phyloP scores from a whole-genome alignment of 257 asterid genomes.

The Rauvolfia tetraphylla region DNA sequence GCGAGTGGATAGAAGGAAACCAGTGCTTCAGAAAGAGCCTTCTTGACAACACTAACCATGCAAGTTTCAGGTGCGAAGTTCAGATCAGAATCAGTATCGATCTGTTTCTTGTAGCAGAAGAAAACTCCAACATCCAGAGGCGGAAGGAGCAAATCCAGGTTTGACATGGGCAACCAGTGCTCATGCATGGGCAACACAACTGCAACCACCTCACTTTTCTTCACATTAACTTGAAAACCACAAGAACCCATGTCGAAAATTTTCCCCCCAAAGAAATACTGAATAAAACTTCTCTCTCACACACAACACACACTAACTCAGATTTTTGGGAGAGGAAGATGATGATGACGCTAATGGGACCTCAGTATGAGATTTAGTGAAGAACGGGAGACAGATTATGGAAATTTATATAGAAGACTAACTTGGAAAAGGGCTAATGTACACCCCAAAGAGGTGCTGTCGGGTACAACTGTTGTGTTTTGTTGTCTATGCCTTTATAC shows the following conservation, averaged over 20 bases:
- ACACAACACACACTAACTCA: not conserved
- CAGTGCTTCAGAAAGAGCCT: conserved; percentile 40
- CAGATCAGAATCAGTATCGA: not conserved
- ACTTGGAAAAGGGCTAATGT: too few species aligned
- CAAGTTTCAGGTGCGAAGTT: conserved; percentile 7
- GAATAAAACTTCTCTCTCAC: not conserved
- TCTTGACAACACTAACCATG: conserved; percentile 28
- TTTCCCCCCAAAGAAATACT: too few species aligned
- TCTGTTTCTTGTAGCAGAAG: conserved; percentile 41
- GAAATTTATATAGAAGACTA: too few species aligned
- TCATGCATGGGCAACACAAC: conserved; percentile 45
- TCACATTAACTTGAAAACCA: conserved; percentile 31
- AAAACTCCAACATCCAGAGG: conserved; percentile 51
- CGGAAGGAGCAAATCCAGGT: conserved; percentile 58
- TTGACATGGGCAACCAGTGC: conserved; percentile 54
- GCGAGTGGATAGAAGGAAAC: conserved; percentile 47
- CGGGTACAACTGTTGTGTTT: too few species aligned
- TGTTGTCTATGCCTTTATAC: too few species aligned
- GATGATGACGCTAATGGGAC: too few species aligned
- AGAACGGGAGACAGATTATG: too few species aligned
- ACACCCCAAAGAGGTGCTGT: too few species aligned
- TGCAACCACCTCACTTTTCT: conserved; percentile 45
- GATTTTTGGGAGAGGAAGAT: not conserved
- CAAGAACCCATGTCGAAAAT: conserved; percentile 39
- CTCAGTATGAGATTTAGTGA: too few species aligned